Evolutionary conservation across 148 eudicot species (phyloP), one percentile per base, ranked within the genome.

Genomic region (Camellia sinensis): DNA sequence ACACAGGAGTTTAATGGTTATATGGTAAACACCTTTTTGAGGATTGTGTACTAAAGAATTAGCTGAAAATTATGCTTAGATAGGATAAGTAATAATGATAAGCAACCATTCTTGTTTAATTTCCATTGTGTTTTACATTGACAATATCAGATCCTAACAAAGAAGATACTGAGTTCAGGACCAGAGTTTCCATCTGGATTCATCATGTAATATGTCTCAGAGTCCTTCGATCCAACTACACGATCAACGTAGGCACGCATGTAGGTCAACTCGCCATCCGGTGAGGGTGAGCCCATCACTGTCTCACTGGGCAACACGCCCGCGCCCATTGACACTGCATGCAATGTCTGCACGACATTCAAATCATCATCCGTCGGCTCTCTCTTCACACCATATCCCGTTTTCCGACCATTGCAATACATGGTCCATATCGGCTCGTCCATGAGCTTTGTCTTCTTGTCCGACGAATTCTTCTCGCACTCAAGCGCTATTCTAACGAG

Each of bases 181-280:
- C 98, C 98, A 79, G 83, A 81, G 56, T 89, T 91, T 13, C 93
- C 93, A 81, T 94, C 93, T 0, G 95, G 97, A 77, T 91, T 91
- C 87, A 94, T 88, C 98, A 94, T 94, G 48, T 94, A 92, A 71
- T 94, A 94, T 1, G 95, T 92, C 83, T 94, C 95, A 2, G 98
- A 94, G 69, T 94, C 95, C 80, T 84, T 91, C 0, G 97, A 94
- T 22, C 97, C 98, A 2, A 87, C 82, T 41, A 91, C 92, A 15
- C 97, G 84, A 75, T 94, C 98, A 8, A 94, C 92, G 80, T 76
- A 83, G 0, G 98, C 89, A 2, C 98, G 78, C 98, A 94, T 92
- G 46, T 94, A 94, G 7, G 98, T 94, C 48, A 92, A 76, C 80
- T 94, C 98, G 4, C 98, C 97, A 0, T 89, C 97, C 0, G 86